Base-by-base conservation (phyloP, 2,329 filamentous ascomycete species). In the Dryadomyces sulphureus region DNA sequence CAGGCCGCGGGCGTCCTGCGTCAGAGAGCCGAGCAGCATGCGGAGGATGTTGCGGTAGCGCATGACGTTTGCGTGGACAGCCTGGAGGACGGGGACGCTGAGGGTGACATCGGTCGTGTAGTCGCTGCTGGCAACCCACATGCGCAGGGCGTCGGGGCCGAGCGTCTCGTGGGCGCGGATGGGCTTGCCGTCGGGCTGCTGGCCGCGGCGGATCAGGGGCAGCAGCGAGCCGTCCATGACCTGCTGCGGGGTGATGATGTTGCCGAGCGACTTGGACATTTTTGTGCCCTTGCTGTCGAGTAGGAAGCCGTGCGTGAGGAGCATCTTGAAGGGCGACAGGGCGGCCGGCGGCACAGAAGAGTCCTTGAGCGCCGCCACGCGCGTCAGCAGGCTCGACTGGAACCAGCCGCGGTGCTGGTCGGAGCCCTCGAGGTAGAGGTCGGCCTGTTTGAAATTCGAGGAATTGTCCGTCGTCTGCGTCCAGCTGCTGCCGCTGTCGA, bases 321-420 rank as follows among this genome's bases (percentile, higher is more conserved):
- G 70, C 4, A 78, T 84, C 57, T 80, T 84, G 67, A 93, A 98
- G 0, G 92, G 92, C 0, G 90, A 43, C 61, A 56, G 62, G 27
- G 65, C 16, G 11, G 7, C 14, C 7, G 27, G 7, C 27, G 27
- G 27, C n/a, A n/a, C n/a, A n/a, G n/a, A n/a, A n/a, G n/a, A n/a
- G n/a, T n/a, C 55, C 5, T 60, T 16, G 21, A 79, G 72, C 3
- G 73, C 70, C 0, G 89, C 84, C 25, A 94, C 75, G 43, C 86
- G 79, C 0, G 92, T 96, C 46, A 98, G 72, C 11, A 98, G 72
- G 51, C 88, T 94, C 7, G 92, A 96, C 62, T 98, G 92, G 60
- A 98, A 98, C 92, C 92, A 98, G 25, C 92, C 92, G 35, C 92
- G 82, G 62, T 98, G 92, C 60, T 98, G 92, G 60, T 98, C 92